A percentile compares a stretch with the other conserved stretches of the same genome.
These are phyloP conservation scores for Dactylellina drechsleri DNA, from an alignment of 2,329 filamentous ascomycete genomes.

Conservation along the genomic window DNA sequence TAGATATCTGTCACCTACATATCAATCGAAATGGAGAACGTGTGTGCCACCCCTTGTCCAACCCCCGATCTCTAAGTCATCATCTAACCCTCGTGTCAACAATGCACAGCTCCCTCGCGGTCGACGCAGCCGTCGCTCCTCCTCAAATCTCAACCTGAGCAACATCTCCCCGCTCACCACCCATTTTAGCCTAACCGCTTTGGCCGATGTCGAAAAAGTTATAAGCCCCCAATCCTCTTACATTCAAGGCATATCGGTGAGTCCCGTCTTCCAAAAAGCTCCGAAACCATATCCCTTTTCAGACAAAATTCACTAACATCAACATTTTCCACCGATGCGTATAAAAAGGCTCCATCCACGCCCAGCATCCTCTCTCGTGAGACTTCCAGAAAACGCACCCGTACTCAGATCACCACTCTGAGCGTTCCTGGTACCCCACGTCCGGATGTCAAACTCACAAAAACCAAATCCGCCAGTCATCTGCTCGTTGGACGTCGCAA, in stretches of 20 bases:
- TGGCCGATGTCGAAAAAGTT: conserved; percentile 63
- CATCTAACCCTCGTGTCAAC: background rate
- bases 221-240: conserved; percentile 61
- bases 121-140: conserved; percentile 62
- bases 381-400: conserved; percentile 66
- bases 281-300: background rate
- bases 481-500: conserved; percentile 61
- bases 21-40: conserved; percentile 41
- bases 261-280: background rate
- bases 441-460: conserved; percentile 63
- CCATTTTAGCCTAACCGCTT: conserved; percentile 70
- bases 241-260: conserved; percentile 55
- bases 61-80: conserved; percentile 23
- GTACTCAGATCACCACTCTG: conserved; percentile 63
- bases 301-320: background rate
- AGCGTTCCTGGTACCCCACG: conserved; percentile 57
- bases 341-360: conserved; percentile 70
- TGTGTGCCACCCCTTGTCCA: conserved; percentile 29
- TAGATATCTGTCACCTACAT: background rate
- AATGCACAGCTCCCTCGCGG: conserved; percentile 39
- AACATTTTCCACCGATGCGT: background rate
- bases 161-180: conserved; percentile 73
- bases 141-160: conserved; percentile 70
- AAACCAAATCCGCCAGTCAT: conserved; percentile 73
- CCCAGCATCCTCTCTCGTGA: conserved; percentile 72